Evolutionary conservation across 2,329 filamentous ascomycete species (phyloP).

Genomic region (Rutstroemia sp.): DNA sequence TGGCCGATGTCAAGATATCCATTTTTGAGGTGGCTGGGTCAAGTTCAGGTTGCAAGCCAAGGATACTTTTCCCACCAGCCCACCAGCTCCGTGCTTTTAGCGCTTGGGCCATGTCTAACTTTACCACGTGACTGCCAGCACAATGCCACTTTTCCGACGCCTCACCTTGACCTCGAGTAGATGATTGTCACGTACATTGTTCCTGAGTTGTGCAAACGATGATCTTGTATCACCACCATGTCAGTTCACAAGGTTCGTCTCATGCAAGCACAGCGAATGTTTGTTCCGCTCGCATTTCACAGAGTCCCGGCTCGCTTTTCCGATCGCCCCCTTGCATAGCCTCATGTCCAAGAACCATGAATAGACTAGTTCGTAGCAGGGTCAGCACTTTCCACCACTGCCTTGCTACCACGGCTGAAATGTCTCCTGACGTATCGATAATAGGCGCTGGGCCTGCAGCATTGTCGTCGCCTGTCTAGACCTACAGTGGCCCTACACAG

Average conservation of each 20-base stretch:
- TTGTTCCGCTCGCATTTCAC: too few relatives aligned
- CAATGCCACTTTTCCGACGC: neutral
- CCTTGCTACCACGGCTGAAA: neutral
- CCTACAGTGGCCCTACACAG: too few relatives aligned
- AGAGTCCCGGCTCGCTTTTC: neutral
- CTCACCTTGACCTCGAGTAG: neutral
- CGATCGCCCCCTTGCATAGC: neutral
- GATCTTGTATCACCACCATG: neutral
- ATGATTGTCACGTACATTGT: neutral
- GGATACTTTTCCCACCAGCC: neutral
- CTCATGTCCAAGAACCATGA: neutral
- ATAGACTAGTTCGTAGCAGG: neutral
- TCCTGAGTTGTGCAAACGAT: neutral
- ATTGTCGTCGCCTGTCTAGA: too few relatives aligned
- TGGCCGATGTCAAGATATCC: neutral
- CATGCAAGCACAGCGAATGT: neutral
- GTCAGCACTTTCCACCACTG: neutral
- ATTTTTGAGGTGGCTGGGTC: slow-evolving; percentile 10
- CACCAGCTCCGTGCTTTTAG: neutral
- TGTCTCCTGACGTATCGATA: neutral
- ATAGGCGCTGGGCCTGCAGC: too few relatives aligned
- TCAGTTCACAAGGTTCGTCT: neutral
- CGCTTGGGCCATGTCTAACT: neutral
- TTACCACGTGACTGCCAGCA: neutral
- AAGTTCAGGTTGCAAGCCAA: neutral